Evolutionary conservation across 2,329 filamentous ascomycete genomes (phyloP).

Genomic region (Zymoseptoria brevis): DNA sequence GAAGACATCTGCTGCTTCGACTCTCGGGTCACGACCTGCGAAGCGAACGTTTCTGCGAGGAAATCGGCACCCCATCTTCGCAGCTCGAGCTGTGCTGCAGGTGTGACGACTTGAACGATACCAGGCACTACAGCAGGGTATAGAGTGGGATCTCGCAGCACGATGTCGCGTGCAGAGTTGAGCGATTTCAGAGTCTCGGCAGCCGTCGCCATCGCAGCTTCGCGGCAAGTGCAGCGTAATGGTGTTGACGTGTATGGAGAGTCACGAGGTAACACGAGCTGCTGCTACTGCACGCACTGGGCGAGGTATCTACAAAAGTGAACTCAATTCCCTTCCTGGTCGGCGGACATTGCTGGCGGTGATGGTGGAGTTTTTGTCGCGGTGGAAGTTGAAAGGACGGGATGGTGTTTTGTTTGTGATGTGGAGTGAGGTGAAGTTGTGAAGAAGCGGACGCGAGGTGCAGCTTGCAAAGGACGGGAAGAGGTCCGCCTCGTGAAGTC

Average conservation of each 20-base stretch:
- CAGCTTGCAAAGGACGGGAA: not conserved
- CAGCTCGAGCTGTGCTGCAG: slow-evolving; percentile 66
- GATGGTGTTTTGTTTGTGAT: not conserved
- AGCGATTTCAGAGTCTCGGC: slow-evolving; percentile 79
- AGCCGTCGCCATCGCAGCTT: slow-evolving; percentile 19
- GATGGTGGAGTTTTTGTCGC: not conserved
- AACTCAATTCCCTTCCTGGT: slow-evolving; percentile 3
- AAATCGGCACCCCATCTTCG: slow-evolving; percentile 96
- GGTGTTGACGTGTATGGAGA: slow-evolving; percentile 5
- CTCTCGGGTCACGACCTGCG: slow-evolving; percentile 67
- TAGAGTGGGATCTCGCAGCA: slow-evolving; percentile 75
- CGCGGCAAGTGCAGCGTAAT: slow-evolving; percentile 4
- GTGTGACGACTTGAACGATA: slow-evolving; percentile 82
- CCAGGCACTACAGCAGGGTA: slow-evolving; percentile 89
- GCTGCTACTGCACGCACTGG: slow-evolving; percentile 4
- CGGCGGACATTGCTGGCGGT: slow-evolving; percentile 9
- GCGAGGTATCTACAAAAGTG: slow-evolving; percentile 17
- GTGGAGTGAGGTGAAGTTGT: not conserved
- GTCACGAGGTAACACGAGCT: slow-evolving; percentile 19
- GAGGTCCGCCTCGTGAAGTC: not conserved
- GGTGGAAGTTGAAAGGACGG: not conserved
- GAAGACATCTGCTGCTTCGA: slow-evolving; percentile 65
- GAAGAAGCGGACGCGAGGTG: not conserved
- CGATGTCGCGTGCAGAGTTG: slow-evolving; percentile 80
- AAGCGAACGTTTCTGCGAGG: slow-evolving; percentile 89